Evolutionary conservation across 1,139 yeast genomes (phyloP).

Genomic region (Pichia sp.): DNA sequence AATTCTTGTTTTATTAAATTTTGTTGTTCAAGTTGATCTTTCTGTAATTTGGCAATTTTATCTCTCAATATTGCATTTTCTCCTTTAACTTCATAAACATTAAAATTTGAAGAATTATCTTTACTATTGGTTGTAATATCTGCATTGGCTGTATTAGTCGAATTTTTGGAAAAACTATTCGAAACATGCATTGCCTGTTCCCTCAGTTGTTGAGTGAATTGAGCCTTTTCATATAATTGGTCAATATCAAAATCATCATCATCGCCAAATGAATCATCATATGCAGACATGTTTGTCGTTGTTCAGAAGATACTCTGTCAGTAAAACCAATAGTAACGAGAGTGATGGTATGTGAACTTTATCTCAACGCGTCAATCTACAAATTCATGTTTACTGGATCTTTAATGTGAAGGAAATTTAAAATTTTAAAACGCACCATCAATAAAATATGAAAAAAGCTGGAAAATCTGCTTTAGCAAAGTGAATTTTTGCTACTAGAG

Average conservation of each 20-base stretch:
- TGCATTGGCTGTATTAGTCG: not conserved
- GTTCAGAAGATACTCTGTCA: not conserved
- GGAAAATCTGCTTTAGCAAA: not conserved
- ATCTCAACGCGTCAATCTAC: not conserved
- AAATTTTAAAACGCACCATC: not conserved
- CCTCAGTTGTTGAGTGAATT: constrained; percentile 4
- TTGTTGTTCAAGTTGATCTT: constrained; percentile 40
- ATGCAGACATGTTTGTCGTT: not conserved
- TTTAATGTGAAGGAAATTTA: not conserved
- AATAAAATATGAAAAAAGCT: not conserved
- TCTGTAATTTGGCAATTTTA: constrained; percentile 47
- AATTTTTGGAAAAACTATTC: not conserved
- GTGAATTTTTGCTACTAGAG: not conserved
- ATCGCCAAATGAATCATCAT: constrained; percentile 28
- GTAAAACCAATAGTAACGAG: not conserved
- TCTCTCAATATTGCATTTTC: constrained; percentile 71
- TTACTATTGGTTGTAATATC: not conserved
- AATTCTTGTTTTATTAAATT: constrained; percentile 36
- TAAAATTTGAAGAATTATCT: constrained; percentile 4
- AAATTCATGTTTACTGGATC: not conserved
- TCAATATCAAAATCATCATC: constrained; percentile 27
- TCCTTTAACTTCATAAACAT: constrained; percentile 54
- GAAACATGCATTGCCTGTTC: not conserved
- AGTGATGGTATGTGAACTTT: not conserved
- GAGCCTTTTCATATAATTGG: constrained; percentile 6